Base-by-base conservation (phyloP, 352 stramenopile genomes). In the Plasmopara muralis region DNA sequence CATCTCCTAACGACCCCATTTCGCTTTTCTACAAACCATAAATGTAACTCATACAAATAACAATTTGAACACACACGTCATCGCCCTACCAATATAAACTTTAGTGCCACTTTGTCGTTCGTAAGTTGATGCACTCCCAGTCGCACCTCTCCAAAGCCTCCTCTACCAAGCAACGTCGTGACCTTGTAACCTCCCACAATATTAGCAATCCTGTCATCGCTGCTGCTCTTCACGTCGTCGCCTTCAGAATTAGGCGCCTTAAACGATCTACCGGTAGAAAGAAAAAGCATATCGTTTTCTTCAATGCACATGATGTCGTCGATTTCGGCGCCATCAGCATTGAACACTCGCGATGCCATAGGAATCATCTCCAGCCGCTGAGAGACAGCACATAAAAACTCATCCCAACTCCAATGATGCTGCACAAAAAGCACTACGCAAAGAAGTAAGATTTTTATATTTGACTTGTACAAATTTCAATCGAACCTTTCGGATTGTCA, bases 251-350 rank as follows among this genome's bases (percentile, higher is more conserved):
- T 25, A 25, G 20, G 20, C 20, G 20, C 20, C 20, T 25, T 25
- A 25, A 25, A 25, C 20, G 20, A 25, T 1, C 66, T 73, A 0
- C 79, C 81, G 1, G 79, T 85, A 4, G 82, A 93, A 60, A 95
- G 87, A 62, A 95, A 95, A 30, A 93, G 74, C 65, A 93, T 92
- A 66, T 93, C 85, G 56, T 89, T 85, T 57, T 95, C 85, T 49
- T 95, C 85, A 30, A 95, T 93, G 69, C 82, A 88, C 85, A 93
- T 95, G 59, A 91, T 84, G 64, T 95, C 84, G 52, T 90, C 80
- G 49, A 95, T 87, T 56, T 93, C 83, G 14, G 83, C 79, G 39
- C 83, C 82, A 42, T 94, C 82, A 4, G 80, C 76, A 52, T 94
- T 94, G 57, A 93, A 94, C 29, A 93, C 77, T 6, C 76, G 64